Conservation (phyloP, 495 filamentous ascomycete species). For the Extremus antarcticus region DNA sequence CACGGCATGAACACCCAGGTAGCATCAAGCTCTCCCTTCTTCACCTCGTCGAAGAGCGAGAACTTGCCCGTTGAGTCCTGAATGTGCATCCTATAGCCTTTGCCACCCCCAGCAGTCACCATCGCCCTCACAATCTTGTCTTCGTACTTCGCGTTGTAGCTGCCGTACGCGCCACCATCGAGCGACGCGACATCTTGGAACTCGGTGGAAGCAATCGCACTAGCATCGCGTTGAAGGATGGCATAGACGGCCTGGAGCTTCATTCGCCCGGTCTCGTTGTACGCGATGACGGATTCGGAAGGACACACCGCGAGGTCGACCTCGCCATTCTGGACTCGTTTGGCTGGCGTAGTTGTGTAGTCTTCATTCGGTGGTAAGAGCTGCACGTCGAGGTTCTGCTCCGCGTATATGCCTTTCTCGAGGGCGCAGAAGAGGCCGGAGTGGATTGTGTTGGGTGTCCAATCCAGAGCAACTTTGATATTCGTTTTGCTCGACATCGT, state of each 20-base stretch:
- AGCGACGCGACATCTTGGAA: background rate
- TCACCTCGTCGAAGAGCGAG: constrained; percentile 11
- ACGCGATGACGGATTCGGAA: constrained; percentile 17
- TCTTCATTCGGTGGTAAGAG: constrained; percentile 8
- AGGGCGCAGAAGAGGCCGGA: constrained; percentile 13
- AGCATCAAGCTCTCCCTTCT: constrained; percentile 13
- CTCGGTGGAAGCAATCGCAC: constrained; percentile 11
- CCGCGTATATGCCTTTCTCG: constrained; percentile 8
- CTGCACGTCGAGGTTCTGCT: constrained; percentile 8
- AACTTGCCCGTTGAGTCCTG: constrained; percentile 10
- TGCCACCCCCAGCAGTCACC: constrained; percentile 11
- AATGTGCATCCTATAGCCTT: constrained; percentile 12
- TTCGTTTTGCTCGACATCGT: background rate
- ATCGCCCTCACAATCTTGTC: constrained; percentile 17
- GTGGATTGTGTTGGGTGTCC: constrained; percentile 21
- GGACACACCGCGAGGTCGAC: constrained; percentile 19
- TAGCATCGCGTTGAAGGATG: constrained; percentile 14
- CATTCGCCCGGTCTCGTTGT: constrained; percentile 13
- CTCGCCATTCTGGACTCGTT: constrained; percentile 9
- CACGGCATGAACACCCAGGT: constrained; percentile 22
- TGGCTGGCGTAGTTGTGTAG: constrained; percentile 18
- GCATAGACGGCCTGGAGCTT: constrained; percentile 18
- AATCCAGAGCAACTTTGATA: constrained; percentile 18
- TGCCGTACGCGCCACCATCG: constrained; percentile 9
- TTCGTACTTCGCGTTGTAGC: constrained; percentile 18